phyloP scores from a whole-genome alignment of 139 green algal species.

The Chlamydomonas sphaeroides region DNA sequence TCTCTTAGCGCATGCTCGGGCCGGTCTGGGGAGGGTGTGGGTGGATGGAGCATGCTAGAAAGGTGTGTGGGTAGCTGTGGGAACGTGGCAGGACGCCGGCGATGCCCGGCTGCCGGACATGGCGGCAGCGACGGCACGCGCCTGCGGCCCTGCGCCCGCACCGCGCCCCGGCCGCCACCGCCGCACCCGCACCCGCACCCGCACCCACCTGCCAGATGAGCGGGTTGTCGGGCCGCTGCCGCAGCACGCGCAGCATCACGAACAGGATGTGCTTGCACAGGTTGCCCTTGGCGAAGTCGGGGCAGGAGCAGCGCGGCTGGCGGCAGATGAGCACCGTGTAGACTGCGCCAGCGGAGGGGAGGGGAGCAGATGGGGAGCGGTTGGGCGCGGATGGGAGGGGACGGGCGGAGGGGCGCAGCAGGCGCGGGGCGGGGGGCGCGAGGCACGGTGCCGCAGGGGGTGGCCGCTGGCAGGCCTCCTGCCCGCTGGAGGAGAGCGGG shows the following conservation, averaged over 20 bases:
- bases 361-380: neutral
- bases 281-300: conserved; percentile 67
- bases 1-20: no score
- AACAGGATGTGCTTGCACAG: conserved; percentile 86
- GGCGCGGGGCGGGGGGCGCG: neutral
- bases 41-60: neutral
- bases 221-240: conserved; percentile 54
- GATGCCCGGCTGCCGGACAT: no score
- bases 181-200: neutral
- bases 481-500: no score
- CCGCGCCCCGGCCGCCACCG: neutral
- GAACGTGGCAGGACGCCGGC: neutral
- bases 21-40: no score
- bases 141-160: neutral
- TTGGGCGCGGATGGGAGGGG: neutral
- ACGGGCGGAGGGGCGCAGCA: neutral
- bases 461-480: no score
- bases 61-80: neutral
- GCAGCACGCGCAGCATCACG: conserved; percentile 74
- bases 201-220: conserved; percentile 69
- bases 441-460: no score
- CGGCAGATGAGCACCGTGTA: conserved; percentile 63
- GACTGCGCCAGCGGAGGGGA: conserved; percentile 61
- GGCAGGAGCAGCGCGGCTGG: conserved; percentile 70
- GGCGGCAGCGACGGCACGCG: neutral